Evolutionary conservation across 805 yeast genomes (phyloP).

Genomic region (Lachancea dasiensis): DNA sequence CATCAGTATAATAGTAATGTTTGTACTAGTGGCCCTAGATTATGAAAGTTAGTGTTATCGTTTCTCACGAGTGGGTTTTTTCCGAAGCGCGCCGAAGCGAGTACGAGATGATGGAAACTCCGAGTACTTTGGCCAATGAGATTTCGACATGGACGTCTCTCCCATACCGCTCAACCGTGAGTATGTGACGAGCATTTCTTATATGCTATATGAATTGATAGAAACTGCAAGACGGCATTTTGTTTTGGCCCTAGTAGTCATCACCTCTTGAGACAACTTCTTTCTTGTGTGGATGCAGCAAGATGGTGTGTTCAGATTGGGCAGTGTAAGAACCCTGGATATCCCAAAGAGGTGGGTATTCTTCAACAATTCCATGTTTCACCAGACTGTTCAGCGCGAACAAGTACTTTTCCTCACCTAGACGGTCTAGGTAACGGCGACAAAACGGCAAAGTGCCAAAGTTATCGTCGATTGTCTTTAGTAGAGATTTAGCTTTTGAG

Average conservation of each 20-base stretch:
- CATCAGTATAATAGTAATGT: background rate
- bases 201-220: too few relatives aligned
- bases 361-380: constrained; percentile 81
- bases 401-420: constrained; percentile 88
- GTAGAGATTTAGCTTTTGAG: constrained; percentile 63
- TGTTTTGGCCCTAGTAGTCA: constrained; percentile 75
- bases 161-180: too few relatives aligned
- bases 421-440: constrained; percentile 84
- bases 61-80: too few relatives aligned
- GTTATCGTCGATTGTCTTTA: constrained; percentile 64
- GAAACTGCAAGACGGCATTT: too few relatives aligned
- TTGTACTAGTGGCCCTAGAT: too few relatives aligned
- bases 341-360: constrained; percentile 90
- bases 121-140: background rate
- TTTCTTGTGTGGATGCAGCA: constrained; percentile 84
- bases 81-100: too few relatives aligned
- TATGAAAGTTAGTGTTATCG: too few relatives aligned
- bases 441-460: constrained; percentile 97
- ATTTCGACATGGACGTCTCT: too few relatives aligned
- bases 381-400: constrained; percentile 82
- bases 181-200: too few relatives aligned
- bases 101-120: too few relatives aligned
- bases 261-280: constrained; percentile 95
- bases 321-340: constrained; percentile 85
- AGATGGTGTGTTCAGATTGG: constrained; percentile 90